phyloP scores from a whole-genome alignment of 306 rosid species.

The Leucaena leucocephala region DNA sequence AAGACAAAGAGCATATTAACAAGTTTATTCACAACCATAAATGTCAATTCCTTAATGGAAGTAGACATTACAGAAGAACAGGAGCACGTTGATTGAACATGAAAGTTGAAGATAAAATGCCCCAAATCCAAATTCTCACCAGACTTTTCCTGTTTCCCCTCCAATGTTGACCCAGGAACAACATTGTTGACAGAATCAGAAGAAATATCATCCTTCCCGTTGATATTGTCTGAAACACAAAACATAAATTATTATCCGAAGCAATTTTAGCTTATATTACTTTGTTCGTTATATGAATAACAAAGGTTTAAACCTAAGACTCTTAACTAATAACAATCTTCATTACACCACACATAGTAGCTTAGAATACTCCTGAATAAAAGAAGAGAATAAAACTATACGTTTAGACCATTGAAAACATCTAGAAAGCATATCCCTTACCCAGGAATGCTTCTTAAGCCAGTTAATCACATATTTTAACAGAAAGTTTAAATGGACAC shows the following conservation, averaged over 20 bases:
- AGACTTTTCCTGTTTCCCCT: slow-evolving; percentile 46
- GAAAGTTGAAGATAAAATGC: slow-evolving; percentile 12
- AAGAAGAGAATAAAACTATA: not conserved
- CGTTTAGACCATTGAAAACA: slow-evolving; percentile 10
- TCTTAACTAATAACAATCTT: not conserved
- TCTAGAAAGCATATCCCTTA: not conserved
- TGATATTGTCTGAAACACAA: slow-evolving; percentile 54
- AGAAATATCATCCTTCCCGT: slow-evolving; percentile 41
- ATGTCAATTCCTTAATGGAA: slow-evolving; percentile 13
- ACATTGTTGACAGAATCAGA: slow-evolving; percentile 50
- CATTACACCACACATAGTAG: not conserved
- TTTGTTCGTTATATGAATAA: not conserved
- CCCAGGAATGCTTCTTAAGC: slow-evolving; percentile 22
- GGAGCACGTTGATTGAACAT: slow-evolving; percentile 6
- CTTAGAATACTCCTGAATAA: slow-evolving; percentile 28
- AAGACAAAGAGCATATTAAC: slow-evolving; percentile 34
- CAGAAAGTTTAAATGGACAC: not conserved
- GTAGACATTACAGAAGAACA: slow-evolving; percentile 5
- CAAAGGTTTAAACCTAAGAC: not conserved
- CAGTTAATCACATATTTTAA: slow-evolving; percentile 22
- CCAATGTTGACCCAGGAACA: slow-evolving; percentile 44
- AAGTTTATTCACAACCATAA: slow-evolving; percentile 27
- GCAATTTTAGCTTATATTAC: slow-evolving; percentile 10
- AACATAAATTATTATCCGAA: slow-evolving; percentile 18
- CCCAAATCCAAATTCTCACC: slow-evolving; percentile 47